A percentile compares a stretch with the other conserved stretches of the same genome.
phyloP scores from a whole-genome alignment of 441 rosid genomes.

The Pelargonium australe region DNA sequence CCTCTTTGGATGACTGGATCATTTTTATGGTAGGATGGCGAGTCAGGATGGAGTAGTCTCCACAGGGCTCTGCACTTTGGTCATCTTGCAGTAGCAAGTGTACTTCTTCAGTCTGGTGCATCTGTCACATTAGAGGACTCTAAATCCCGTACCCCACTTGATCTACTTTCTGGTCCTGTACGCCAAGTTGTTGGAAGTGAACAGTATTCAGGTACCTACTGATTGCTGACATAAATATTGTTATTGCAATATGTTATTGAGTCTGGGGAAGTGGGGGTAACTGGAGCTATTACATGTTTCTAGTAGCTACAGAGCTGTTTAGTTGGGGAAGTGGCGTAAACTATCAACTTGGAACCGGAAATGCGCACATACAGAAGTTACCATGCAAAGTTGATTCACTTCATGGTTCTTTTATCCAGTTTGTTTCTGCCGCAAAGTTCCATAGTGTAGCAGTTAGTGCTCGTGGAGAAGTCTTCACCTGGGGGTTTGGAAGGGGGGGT shows the following conservation, averaged over 20 bases:
- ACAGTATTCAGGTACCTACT: conserved; percentile 46
- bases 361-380: conserved; percentile 77
- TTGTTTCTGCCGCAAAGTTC: conserved; percentile 89
- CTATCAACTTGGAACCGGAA: conserved; percentile 97
- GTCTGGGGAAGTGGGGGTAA: conserved; percentile 10
- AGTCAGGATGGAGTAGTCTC: conserved; percentile 98
- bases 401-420: conserved; percentile 59
- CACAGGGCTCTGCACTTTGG: conserved; percentile 97
- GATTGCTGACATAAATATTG: conserved; percentile 16
- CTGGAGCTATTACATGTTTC: conserved; percentile 20
- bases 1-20: neutral
- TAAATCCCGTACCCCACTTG: conserved; percentile 69
- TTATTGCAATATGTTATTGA: conserved; percentile 15
- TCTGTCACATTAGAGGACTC: conserved; percentile 67
- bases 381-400: conserved; percentile 93
- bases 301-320: conserved; percentile 79
- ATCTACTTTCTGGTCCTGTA: conserved; percentile 92
- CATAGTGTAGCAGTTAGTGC: conserved; percentile 82
- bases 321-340: conserved; percentile 99
- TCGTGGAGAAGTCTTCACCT: conserved; percentile 77
- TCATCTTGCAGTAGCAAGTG: conserved; percentile 92
- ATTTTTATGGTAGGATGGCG: conserved; percentile 74
- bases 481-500: conserved; percentile 99
- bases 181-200: conserved; percentile 50
- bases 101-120: conserved; percentile 76